Evolutionary conservation across 179 eudicot species (phyloP), one percentile per base, ranked within the genome.

Genomic region (Spergularia azorica): DNA sequence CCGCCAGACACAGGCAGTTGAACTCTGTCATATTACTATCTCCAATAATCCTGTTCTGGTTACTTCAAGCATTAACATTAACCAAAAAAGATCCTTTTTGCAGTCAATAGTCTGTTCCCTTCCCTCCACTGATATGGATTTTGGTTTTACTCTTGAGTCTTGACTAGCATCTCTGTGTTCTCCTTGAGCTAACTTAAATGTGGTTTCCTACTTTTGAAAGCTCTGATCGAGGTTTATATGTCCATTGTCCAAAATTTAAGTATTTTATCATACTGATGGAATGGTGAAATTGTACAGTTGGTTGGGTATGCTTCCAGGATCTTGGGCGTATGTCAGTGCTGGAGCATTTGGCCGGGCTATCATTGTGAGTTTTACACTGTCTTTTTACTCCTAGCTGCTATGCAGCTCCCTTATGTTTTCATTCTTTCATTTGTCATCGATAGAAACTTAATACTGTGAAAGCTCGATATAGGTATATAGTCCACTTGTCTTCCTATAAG

Each of bases 291-390:
- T 59, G 36, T 87, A 90, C 94, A 95, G 99, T 88, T 95, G 99
- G 99, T 79, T 95, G 79, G 99, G 99, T 68, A 95, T 95, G 99
- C 98, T 95, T 73, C 99, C 98, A n/a, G 99, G 99, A 51, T 62
- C 96, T 43, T 93, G 99, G 99, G 99, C 97, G 32, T 95, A 95
- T 77, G 99, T 95, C 36, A 95, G 97, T 75, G 99, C 99, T 52
- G 99, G 98, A 73, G 99, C 99, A 81, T 91, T 95, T 87, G 99
- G 99, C 20, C 90, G 99, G 71, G 98, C 99, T 39, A 89, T 95
- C 63, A 84, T 95, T 79, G 99, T 95, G 83, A 95, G 99, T 91
- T 21, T 74, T 58, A 18, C 32, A 39, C 16, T 2, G 39, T 21
- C 13, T 20, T 54, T 66, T 54, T 54, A 51, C n/a, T 18, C 64